Evolutionary conservation across 495 filamentous ascomycete genomes (phyloP).

Genomic region (Neurospora discreta): DNA sequence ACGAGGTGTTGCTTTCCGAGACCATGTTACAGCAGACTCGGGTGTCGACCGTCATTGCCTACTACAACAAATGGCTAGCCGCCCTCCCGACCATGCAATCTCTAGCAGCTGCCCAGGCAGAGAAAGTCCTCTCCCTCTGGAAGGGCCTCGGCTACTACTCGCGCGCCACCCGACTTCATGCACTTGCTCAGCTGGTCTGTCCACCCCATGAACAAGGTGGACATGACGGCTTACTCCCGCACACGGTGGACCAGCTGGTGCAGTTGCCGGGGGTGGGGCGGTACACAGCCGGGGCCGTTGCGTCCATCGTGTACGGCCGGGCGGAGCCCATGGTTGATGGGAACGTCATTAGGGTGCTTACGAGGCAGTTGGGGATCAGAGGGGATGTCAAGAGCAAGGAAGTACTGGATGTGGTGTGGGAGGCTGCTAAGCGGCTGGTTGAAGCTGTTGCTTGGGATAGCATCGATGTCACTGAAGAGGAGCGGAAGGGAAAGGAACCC

Average conservation of each 20-base stretch:
- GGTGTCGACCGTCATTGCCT: constrained; percentile 30
- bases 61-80: constrained; percentile 37
- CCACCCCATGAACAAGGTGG: constrained; percentile 5
- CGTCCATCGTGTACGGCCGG: constrained; percentile 34
- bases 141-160: constrained; percentile 36
- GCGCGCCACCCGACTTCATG: constrained; percentile 29
- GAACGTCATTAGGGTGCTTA: constrained; percentile 36
- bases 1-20: constrained; percentile 41
- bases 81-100: constrained; percentile 28
- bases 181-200: constrained; percentile 27
- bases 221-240: constrained; percentile 21
- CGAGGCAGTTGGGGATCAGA: constrained; percentile 29
- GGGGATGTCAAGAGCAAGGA: constrained; percentile 32
- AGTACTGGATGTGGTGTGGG: constrained; percentile 30
- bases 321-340: constrained; percentile 37
- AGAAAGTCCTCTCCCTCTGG: constrained; percentile 31
- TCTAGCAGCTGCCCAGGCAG: constrained; percentile 23
- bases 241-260: constrained; percentile 18
- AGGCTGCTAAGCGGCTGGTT: constrained; percentile 29
- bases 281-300: constrained; percentile 37
- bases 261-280: constrained; percentile 33
- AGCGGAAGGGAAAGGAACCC: background rate
- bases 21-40: constrained; percentile 42
- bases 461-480: background rate
- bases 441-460: constrained; percentile 23